Evolutionary conservation across 306 rosid species (phyloP).

Genomic region (Castanea sativa): DNA sequence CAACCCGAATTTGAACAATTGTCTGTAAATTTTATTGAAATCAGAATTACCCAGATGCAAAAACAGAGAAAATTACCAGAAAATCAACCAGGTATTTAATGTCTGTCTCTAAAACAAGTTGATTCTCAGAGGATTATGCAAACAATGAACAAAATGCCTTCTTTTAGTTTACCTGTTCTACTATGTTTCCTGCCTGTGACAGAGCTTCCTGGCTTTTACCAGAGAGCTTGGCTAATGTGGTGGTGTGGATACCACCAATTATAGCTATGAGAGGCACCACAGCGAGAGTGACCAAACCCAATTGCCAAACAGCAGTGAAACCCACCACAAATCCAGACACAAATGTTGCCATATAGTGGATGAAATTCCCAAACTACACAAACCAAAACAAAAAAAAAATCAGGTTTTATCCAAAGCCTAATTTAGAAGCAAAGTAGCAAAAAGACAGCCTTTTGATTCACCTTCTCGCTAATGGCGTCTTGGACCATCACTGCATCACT

Average conservation of each 20-base stretch:
- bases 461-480: constrained; percentile 99
- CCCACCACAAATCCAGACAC: constrained; percentile 97
- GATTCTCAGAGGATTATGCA: neutral
- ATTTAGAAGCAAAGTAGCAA: neutral
- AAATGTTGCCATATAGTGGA: constrained; percentile 97
- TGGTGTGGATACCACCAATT: constrained; percentile 81
- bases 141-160: neutral
- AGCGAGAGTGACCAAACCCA: constrained; percentile 90
- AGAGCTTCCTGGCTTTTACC: constrained; percentile 87
- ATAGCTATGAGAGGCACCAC: constrained; percentile 94
- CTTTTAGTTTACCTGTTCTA: constrained; percentile 65
- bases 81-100: neutral
- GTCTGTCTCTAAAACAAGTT: neutral
- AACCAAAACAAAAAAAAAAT: constrained; percentile 1
- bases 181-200: constrained; percentile 90
- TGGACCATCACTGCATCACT: constrained; percentile 95
- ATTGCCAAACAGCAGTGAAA: constrained; percentile 97
- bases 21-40: constrained; percentile 55
- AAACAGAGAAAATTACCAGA: constrained; percentile 8
- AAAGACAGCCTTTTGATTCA: constrained; percentile 25
- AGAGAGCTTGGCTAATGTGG: constrained; percentile 82
- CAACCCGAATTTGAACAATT: constrained; percentile 86
- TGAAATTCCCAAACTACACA: constrained; percentile 90
- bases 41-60: constrained; percentile 27
- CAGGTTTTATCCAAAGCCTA: constrained; percentile 7